phyloP scores from a whole-genome alignment of 2,329 filamentous ascomycete genomes.

The Calonectria pteridis region DNA sequence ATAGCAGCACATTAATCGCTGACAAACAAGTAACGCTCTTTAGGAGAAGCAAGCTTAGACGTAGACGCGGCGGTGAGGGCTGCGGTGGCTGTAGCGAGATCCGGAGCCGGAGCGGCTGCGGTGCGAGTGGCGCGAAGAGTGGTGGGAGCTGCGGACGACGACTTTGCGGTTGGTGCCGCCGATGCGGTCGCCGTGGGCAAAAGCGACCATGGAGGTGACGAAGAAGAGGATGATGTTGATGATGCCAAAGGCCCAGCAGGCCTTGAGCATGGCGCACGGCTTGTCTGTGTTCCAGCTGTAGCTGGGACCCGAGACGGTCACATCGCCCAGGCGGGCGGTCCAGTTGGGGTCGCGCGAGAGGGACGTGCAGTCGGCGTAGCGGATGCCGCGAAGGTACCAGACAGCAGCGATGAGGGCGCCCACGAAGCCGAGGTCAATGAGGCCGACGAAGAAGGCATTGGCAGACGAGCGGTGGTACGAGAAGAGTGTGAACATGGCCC shows the following conservation, averaged over 20 bases:
- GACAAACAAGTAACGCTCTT: background rate
- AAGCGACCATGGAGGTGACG: conserved; percentile 79
- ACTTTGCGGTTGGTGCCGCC: conserved; percentile 54
- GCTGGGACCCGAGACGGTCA: conserved; percentile 65
- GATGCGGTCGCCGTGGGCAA: conserved; percentile 66
- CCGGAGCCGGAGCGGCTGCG: conserved; percentile 54
- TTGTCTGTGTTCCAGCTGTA: conserved; percentile 74
- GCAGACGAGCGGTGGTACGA: conserved; percentile 72
- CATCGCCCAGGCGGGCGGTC: conserved; percentile 71
- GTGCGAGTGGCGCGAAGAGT: conserved; percentile 56
- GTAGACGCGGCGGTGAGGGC: conserved; percentile 66
- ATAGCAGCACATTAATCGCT: background rate
- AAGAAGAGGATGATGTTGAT: conserved; percentile 89
- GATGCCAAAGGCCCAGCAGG: conserved; percentile 88
- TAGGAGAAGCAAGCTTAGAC: conserved; percentile 47
- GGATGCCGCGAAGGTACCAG: conserved; percentile 70
- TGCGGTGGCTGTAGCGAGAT: conserved; percentile 57
- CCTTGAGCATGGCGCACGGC: conserved; percentile 92
- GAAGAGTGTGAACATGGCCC: conserved; percentile 75
- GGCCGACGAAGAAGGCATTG: conserved; percentile 71
- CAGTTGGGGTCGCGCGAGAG: conserved; percentile 64
- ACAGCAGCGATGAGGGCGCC: conserved; percentile 74
- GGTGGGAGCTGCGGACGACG: conserved; percentile 50
- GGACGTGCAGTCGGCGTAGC: conserved; percentile 75
- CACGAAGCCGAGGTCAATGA: conserved; percentile 72